Percentiles rank a stretch among this genome's conserved stretches.
Conservation (phyloP, 805 yeast species). For the Pichia ethanolica region DNA sequence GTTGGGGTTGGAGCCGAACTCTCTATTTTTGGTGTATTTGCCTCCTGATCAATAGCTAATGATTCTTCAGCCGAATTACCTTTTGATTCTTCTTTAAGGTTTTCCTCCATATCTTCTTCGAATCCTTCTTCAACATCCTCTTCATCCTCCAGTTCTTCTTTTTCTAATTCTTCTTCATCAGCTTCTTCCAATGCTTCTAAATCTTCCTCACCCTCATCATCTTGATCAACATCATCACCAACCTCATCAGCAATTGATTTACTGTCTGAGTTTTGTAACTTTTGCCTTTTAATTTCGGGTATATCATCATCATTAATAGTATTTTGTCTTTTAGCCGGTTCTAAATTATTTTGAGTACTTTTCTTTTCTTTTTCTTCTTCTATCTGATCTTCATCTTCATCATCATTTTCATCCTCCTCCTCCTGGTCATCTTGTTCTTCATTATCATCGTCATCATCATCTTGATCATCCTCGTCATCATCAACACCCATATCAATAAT, state of each 20-base stretch:
- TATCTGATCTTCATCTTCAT: slow-evolving; percentile 24
- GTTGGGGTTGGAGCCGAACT: slow-evolving; percentile 2
- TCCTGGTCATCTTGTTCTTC: slow-evolving; percentile 31
- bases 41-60: background rate
- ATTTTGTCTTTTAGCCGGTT: slow-evolving; percentile 32
- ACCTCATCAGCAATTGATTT: too few relatives aligned
- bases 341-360: slow-evolving; percentile 40
- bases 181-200: slow-evolving; percentile 29
- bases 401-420: slow-evolving; percentile 34
- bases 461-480: slow-evolving; percentile 35
- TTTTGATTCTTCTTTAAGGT: slow-evolving; percentile 16
- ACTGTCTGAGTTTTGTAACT: slow-evolving; percentile 13
- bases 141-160: slow-evolving; percentile 19
- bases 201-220: slow-evolving; percentile 31
- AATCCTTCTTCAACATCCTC: slow-evolving; percentile 24
- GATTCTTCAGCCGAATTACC: background rate
- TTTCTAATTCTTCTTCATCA: slow-evolving; percentile 22
- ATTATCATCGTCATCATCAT: slow-evolving; percentile 34
- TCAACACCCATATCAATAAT: slow-evolving; percentile 50
- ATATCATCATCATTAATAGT: slow-evolving; percentile 36
- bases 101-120: slow-evolving; percentile 23
- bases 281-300: slow-evolving; percentile 26
- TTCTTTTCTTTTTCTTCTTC: slow-evolving; percentile 17
- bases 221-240: slow-evolving; percentile 35
- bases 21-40: slow-evolving; percentile 10